Percentiles rank a stretch among this genome's conserved stretches.
Evolutionary conservation across 2,329 filamentous ascomycete species (phyloP).

Genomic region (Orbilia javanica): DNA sequence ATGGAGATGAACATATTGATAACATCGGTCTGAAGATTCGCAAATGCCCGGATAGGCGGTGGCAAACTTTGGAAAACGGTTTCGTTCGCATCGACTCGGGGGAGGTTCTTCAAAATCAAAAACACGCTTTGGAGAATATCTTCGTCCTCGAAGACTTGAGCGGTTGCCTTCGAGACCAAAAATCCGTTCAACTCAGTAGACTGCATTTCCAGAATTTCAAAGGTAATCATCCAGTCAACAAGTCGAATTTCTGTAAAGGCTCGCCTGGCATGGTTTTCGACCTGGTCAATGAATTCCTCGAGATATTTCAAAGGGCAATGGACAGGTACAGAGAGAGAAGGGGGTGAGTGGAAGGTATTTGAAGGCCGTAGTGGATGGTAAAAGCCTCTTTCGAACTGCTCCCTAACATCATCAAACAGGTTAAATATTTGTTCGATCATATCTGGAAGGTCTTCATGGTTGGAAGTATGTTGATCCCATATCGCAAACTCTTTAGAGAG

Average conservation of each 20-base stretch:
- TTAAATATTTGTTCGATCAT: slow-evolving; percentile 62
- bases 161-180: slow-evolving; percentile 61
- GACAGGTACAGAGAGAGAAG: slow-evolving; percentile 47
- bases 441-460: slow-evolving; percentile 60
- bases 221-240: slow-evolving; percentile 63
- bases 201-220: slow-evolving; percentile 63
- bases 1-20: slow-evolving; percentile 62
- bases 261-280: slow-evolving; percentile 60
- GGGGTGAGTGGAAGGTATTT: slow-evolving; percentile 29
- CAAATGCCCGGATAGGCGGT: slow-evolving; percentile 61
- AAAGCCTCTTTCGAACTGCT: slow-evolving; percentile 60
- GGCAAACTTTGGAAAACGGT: slow-evolving; percentile 61
- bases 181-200: slow-evolving; percentile 62
- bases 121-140: slow-evolving; percentile 62
- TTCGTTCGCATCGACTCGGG: slow-evolving; percentile 59
- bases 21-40: slow-evolving; percentile 60
- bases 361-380: slow-evolving; percentile 53
- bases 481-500: slow-evolving; percentile 61
- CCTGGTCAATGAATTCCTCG: slow-evolving; percentile 61
- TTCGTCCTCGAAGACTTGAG: slow-evolving; percentile 62
- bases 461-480: slow-evolving; percentile 60
- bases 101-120: slow-evolving; percentile 61
- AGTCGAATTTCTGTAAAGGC: slow-evolving; percentile 61
- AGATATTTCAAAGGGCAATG: slow-evolving; percentile 59
- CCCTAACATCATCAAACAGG: slow-evolving; percentile 61